A percentile compares a stretch with the other conserved stretches of the same genome.
Conservation (phyloP, 768 basidiomycete genomes). For the Fomitopsis serialis region DNA sequence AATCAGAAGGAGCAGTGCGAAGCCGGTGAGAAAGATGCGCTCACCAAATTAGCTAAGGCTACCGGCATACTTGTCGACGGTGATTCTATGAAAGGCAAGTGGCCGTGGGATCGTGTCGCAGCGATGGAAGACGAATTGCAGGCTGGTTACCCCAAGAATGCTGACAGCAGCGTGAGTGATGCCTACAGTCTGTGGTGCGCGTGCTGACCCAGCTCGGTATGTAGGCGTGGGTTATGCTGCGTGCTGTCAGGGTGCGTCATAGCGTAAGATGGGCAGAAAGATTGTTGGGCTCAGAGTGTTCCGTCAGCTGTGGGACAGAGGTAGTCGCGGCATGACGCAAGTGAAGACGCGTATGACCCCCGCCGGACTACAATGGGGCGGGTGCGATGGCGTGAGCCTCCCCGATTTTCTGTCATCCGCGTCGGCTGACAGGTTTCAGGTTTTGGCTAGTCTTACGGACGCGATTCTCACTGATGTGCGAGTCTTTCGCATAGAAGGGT, state of each 20-base stretch:
- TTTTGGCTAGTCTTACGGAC: not conserved
- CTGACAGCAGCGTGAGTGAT: conserved; percentile 5
- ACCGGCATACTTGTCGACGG: not conserved
- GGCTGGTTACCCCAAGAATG: not conserved
- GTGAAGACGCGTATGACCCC: not conserved
- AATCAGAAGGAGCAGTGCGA: not conserved
- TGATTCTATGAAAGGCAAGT: not conserved
- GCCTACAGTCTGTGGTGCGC: not conserved
- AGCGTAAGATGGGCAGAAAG: not conserved
- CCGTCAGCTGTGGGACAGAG: not conserved
- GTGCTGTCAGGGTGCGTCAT: not conserved
- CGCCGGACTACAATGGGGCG: no score
- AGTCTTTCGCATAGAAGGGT: not conserved
- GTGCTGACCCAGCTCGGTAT: not conserved
- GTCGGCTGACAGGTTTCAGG: not conserved
- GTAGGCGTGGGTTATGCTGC: not conserved
- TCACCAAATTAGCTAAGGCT: not conserved
- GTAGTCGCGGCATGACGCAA: not conserved
- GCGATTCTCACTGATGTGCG: not conserved
- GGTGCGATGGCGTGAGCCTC: not conserved
- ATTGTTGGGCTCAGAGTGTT: no score
- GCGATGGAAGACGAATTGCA: not conserved
- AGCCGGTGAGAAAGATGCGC: not conserved
- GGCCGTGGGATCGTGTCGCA: not conserved
- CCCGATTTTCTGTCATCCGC: no score